Evolutionary conservation across 2,329 filamentous ascomycete species (phyloP), one percentile per base, ranked within the genome.

Genomic region (Colletotrichum sp.): DNA sequence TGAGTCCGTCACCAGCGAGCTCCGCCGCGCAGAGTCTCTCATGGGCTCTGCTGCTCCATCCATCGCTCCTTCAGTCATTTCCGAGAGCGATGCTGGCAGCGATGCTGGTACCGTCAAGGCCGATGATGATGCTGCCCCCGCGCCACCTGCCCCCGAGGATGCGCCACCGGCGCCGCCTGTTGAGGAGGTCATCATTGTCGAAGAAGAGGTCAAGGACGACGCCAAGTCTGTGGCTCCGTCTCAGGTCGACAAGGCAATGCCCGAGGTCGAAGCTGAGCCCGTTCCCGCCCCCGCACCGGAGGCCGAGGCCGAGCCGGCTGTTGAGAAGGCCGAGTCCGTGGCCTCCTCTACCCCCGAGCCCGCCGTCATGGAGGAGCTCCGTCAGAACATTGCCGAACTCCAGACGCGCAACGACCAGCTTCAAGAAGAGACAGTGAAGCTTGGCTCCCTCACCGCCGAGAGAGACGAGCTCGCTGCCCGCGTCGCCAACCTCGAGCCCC

Each of bases 331-430:
- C 32, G 73, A 73, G 43, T 68, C 73, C 8, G 36, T 68, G 2
- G 48, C 64, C 21, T 34, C 63, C 57, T 26, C 70, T 21, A 57
- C 70, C 12, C 48, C 73, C 2, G 69, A 73, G 18, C 24, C 69
- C 18, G 70, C 64, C 10, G 36, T 76, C 55, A 48, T 75, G 60
- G 74, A 76, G 32, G 71, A 76, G 66, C 74, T 76, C 60, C 71
- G 74, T 48, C 58, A 75, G 6, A 75, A 74, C n/a, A 74, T 76
- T 52, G 67, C 71, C 26, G 77, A 78, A 18, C 77, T 78, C 13
- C 68, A 75, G 38, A 66, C 68, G 18, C 77, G 75, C 26, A 78
- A 78, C 72, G 68, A 75, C 6, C 65, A 72, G 61, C 75, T 78
- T 15, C 68, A 78, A 18, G 67, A 60, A 13, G 68, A 77, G 30